Evolutionary conservation across 1,284 basidiomycete genomes (phyloP).

Genomic region (Pyrrhoderma lamaoense): DNA sequence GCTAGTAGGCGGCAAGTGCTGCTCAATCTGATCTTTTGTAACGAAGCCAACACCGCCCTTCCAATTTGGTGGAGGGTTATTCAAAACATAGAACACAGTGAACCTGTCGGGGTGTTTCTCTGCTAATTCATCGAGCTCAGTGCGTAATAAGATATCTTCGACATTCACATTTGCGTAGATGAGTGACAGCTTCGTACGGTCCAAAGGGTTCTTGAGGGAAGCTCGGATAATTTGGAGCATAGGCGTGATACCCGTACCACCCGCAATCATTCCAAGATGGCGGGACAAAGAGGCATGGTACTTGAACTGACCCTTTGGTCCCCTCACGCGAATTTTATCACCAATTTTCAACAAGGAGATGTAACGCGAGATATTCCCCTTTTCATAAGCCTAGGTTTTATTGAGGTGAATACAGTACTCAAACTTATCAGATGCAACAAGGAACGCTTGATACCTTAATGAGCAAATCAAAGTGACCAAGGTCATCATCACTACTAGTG

Average conservation of each 20-base stretch:
- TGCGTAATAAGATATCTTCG: slow-evolving; percentile 82
- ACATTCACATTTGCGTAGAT: slow-evolving; percentile 95
- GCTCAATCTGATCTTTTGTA: slow-evolving; percentile 86
- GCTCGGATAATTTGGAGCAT: slow-evolving; percentile 97
- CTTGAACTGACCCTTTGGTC: slow-evolving; percentile 91
- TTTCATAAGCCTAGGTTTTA: slow-evolving; percentile 74
- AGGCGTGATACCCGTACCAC: slow-evolving; percentile 93
- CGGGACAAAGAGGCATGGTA: slow-evolving; percentile 64
- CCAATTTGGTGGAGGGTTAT: slow-evolving; percentile 87
- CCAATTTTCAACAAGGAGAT: slow-evolving; percentile 78
- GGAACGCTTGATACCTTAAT: slow-evolving; percentile 66
- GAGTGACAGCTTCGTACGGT: slow-evolving; percentile 76
- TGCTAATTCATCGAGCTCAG: slow-evolving; percentile 79
- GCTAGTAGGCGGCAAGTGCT: slow-evolving; percentile 57
- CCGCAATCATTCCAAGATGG: slow-evolving; percentile 93
- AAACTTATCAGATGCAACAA: not conserved
- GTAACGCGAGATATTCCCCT: slow-evolving; percentile 92
- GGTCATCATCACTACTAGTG: slow-evolving; percentile 86
- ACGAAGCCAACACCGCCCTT: slow-evolving; percentile 88
- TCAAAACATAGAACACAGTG: slow-evolving; percentile 86
- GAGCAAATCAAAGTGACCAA: slow-evolving; percentile 91
- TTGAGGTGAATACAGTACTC: not conserved
- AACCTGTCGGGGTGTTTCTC: slow-evolving; percentile 64
- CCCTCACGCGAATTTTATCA: slow-evolving; percentile 83
- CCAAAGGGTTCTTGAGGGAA: slow-evolving; percentile 76